Conservation (phyloP, 2,329 filamentous ascomycete genomes). For the Coniochaeta prunicola region DNA sequence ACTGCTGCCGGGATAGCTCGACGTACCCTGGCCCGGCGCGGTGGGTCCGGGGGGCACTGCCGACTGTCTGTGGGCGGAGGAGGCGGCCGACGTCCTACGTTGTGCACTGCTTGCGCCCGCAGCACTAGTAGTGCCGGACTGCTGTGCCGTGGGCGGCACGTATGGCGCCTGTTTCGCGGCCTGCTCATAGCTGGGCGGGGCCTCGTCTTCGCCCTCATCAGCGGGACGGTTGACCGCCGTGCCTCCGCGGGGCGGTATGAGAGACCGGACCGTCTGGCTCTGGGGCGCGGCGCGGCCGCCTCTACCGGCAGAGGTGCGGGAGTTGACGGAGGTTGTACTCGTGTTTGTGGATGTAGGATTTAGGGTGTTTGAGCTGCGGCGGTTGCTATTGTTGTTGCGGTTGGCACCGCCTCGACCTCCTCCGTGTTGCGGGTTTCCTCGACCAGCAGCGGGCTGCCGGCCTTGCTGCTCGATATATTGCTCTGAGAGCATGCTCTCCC, state of each 20-base stretch:
- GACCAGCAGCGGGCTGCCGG: slow-evolving; percentile 14
- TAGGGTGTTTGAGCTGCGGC: slow-evolving; percentile 10
- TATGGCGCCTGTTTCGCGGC: slow-evolving; percentile 44
- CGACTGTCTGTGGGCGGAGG: background rate
- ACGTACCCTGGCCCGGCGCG: background rate
- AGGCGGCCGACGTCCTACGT: background rate
- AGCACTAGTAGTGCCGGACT: background rate
- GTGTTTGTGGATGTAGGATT: slow-evolving; percentile 3
- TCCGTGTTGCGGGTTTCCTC: slow-evolving; percentile 6
- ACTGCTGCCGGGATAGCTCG: background rate
- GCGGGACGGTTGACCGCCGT: slow-evolving; percentile 25
- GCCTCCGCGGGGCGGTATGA: slow-evolving; percentile 33
- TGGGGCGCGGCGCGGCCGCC: background rate
- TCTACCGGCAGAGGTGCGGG: slow-evolving; percentile 6
- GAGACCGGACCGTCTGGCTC: slow-evolving; percentile 34
- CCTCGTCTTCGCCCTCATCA: slow-evolving; percentile 38
- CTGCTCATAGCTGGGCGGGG: slow-evolving; percentile 52
- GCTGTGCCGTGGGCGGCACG: slow-evolving; percentile 30
- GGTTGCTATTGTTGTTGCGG: slow-evolving; percentile 6
- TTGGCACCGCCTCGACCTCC: slow-evolving; percentile 1
- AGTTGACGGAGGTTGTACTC: slow-evolving; percentile 7
- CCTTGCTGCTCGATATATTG: slow-evolving; percentile 62
- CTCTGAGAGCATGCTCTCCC: slow-evolving; percentile 63
- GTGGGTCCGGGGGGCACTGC: background rate
- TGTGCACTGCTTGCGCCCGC: background rate